phyloP scores from a whole-genome alignment of 2,329 filamentous ascomycete species.

The Alternaria gansuensis region DNA sequence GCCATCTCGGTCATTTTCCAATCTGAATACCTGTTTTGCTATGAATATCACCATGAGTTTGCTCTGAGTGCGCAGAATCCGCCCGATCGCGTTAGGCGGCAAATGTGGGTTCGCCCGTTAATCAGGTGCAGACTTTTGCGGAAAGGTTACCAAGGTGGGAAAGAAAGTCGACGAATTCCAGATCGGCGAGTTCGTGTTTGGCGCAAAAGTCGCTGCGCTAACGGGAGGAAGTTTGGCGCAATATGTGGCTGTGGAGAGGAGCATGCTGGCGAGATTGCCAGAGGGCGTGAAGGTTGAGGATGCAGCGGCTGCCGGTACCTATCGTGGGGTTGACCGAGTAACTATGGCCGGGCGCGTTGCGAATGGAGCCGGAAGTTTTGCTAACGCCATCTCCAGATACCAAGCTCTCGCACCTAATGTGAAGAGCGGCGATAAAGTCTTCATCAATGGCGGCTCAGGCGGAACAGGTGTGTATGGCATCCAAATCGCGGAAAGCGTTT shows the following conservation, averaged over 20 bases:
- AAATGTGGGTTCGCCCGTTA: neutral
- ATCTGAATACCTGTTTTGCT: neutral
- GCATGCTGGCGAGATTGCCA: slow-evolving; percentile 36
- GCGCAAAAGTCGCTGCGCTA: slow-evolving; percentile 42
- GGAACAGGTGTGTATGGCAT: slow-evolving; percentile 69
- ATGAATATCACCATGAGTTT: neutral
- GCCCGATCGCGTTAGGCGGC: neutral
- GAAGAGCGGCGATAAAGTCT: slow-evolving; percentile 61
- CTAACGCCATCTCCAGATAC: slow-evolving; percentile 16
- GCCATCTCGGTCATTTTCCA: neutral
- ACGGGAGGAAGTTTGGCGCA: slow-evolving; percentile 52
- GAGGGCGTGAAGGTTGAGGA: slow-evolving; percentile 44
- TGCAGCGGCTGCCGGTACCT: slow-evolving; percentile 49
- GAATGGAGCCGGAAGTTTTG: neutral
- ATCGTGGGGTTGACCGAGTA: slow-evolving; percentile 53
- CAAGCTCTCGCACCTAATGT: slow-evolving; percentile 51
- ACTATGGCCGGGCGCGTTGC: neutral
- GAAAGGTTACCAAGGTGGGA: slow-evolving; percentile 56
- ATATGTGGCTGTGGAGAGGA: slow-evolving; percentile 44
- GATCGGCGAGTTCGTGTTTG: slow-evolving; percentile 55
- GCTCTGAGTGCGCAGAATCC: neutral
- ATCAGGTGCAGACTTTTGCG: slow-evolving; percentile 61
- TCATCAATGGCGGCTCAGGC: slow-evolving; percentile 72
- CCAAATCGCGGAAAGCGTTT: slow-evolving; percentile 68
- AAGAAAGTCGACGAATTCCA: slow-evolving; percentile 40